Conservation (phyloP, 2,329 filamentous ascomycete genomes). For the Sclerotinia nivalis region DNA sequence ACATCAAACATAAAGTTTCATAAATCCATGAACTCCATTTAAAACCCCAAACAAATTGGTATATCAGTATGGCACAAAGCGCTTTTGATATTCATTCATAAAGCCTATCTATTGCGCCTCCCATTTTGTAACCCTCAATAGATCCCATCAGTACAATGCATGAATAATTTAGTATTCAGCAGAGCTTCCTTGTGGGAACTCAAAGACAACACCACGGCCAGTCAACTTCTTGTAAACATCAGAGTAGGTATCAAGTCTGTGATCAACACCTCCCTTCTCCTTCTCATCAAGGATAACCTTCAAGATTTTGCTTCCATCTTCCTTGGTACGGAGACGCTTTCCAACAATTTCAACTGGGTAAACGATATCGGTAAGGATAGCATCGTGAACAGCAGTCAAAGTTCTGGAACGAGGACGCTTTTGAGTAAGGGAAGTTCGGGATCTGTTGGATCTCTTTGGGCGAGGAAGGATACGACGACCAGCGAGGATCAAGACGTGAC, state of each 20-base stretch:
- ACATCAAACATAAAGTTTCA: slow-evolving; percentile 3
- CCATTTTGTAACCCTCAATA: slow-evolving; percentile 15
- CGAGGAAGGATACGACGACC: slow-evolving; percentile 98
- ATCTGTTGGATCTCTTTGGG: slow-evolving; percentile 97
- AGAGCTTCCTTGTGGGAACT: slow-evolving; percentile 87
- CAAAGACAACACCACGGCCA: slow-evolving; percentile 93
- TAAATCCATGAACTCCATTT: slow-evolving; percentile 8
- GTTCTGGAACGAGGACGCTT: slow-evolving; percentile 98
- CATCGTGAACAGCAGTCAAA: slow-evolving; percentile 97
- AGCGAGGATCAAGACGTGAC: slow-evolving; percentile 98
- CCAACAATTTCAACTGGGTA: slow-evolving; percentile 99
- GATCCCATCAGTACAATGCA: slow-evolving; percentile 16
- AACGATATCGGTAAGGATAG: slow-evolving; percentile 96
- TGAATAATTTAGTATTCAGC: slow-evolving; percentile 71
- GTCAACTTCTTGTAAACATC: slow-evolving; percentile 99
- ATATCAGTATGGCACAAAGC: slow-evolving; percentile 22
- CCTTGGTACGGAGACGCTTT: slow-evolving; percentile 97
- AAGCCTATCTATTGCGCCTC: slow-evolving; percentile 24
- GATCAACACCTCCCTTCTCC: slow-evolving; percentile 99
- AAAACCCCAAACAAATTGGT: slow-evolving; percentile 16
- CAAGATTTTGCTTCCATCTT: slow-evolving; percentile 97
- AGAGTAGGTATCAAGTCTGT: slow-evolving; percentile 98
- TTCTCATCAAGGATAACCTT: slow-evolving; percentile 99
- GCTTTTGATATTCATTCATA: slow-evolving; percentile 25
- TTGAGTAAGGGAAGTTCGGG: slow-evolving; percentile 94